Evolutionary conservation across 495 filamentous ascomycete genomes (phyloP), one percentile per base, ranked within the genome.

Genomic region (Penicillium canescens): DNA sequence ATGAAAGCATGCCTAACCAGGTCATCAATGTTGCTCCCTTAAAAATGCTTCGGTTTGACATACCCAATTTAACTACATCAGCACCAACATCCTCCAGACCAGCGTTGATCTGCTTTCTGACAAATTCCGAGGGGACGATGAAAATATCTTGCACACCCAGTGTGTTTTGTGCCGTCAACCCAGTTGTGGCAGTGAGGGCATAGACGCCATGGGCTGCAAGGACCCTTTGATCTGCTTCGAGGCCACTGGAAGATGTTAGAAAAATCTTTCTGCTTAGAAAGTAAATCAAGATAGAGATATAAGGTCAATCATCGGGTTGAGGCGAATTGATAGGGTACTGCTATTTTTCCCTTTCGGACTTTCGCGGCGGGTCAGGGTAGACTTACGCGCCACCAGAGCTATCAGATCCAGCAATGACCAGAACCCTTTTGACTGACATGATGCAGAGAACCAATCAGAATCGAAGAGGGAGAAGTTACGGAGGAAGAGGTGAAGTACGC

Each of bases 191-290:
- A 38, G 93, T 96, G 82, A 96, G 94, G 51, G 91, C 92, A 76
- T 97, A 97, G 74, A 88, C 91, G 41, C 85, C 86, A 81, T 97
- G 90, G 14, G 89, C 89, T 23, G 92, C 88, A 34, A 97, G 86
- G 46, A 96, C 92, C 65, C 94, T 93, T 70, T 97, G 92, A 71
- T 98, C 94, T 28, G 94, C 94, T 67, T 98, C 94, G 37, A 98
- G 83, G n/a, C 94, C 94, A 37, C 91, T 96, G 57, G 40, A 50
- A 52, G 24, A 46, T 26, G 40, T 54, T 56, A 54, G 46, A 14
- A n/a, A 1, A 5, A 8, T 28, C 9, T 36, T 18, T 18, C 18
- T 18, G 18, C 18, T n/a, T 36, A 10, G 1, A 36, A 12, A 9
- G n/a, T 12, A 14, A 41, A 36, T n/a, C 6, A 31, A 31, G 26